phyloP scores from a whole-genome alignment of 495 filamentous ascomycete genomes.

The Thozetella sp. region DNA sequence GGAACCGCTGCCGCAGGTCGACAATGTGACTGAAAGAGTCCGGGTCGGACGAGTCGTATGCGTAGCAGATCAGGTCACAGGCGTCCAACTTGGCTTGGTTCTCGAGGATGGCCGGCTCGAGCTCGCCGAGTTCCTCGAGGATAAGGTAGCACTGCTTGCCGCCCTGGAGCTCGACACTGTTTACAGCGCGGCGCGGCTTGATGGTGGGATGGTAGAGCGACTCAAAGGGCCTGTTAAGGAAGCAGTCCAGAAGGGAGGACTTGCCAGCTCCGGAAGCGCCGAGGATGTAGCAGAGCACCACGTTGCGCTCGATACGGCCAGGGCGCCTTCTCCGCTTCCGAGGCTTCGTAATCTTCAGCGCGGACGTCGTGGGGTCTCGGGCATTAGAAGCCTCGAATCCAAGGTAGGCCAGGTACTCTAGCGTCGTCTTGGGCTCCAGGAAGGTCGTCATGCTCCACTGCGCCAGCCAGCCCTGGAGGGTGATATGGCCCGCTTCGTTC shows the following conservation, averaged over 20 bases:
- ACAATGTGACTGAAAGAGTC: slow-evolving; percentile 93
- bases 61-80: slow-evolving; percentile 92
- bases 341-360: slow-evolving; percentile 88
- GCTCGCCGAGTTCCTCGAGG: slow-evolving; percentile 91
- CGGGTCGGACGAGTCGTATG: slow-evolving; percentile 94
- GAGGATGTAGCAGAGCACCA: slow-evolving; percentile 94
- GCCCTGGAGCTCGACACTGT: slow-evolving; percentile 93
- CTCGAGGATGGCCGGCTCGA: slow-evolving; percentile 90
- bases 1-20: slow-evolving; percentile 72
- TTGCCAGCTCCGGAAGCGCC: slow-evolving; percentile 85
- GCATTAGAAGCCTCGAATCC: slow-evolving; percentile 75
- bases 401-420: slow-evolving; percentile 94
- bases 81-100: slow-evolving; percentile 90
- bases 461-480: slow-evolving; percentile 95
- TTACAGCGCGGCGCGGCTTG: slow-evolving; percentile 88
- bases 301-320: slow-evolving; percentile 87
- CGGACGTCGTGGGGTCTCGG: slow-evolving; percentile 72
- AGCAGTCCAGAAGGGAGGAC: slow-evolving; percentile 84
- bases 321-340: slow-evolving; percentile 81
- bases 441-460: slow-evolving; percentile 99
- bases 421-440: slow-evolving; percentile 87
- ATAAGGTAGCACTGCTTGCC: slow-evolving; percentile 98
- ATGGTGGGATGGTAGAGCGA: slow-evolving; percentile 92
- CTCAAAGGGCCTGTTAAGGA: slow-evolving; percentile 85
- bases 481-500: slow-evolving; percentile 94